Evolutionary conservation across 2,329 filamentous ascomycete genomes (phyloP).

Genomic region (Chaetomiaceae sp.): DNA sequence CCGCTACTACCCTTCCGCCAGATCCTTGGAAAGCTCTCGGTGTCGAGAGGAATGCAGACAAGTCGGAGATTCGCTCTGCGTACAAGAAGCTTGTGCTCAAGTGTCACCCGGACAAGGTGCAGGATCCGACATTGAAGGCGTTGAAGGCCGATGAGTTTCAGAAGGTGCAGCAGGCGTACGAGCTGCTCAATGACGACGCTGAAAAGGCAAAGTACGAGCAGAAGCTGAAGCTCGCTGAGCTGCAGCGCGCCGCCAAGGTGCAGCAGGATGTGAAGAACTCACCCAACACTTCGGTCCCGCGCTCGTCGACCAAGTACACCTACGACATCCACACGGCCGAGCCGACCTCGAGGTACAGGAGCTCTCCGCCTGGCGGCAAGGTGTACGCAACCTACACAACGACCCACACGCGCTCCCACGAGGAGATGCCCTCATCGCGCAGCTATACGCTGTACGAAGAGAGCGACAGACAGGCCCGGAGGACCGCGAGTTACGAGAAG

Average conservation of each 20-base stretch:
- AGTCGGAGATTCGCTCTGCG: constrained; percentile 68
- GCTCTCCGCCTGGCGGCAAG: constrained; percentile 30
- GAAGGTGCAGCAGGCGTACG: constrained; percentile 87
- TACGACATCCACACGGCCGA: constrained; percentile 51
- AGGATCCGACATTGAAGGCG: constrained; percentile 70
- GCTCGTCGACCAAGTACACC: constrained; percentile 36
- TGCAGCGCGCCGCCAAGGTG: constrained; percentile 44
- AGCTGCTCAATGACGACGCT: constrained; percentile 75
- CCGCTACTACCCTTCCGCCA: constrained; percentile 50
- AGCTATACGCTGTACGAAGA: constrained; percentile 41
- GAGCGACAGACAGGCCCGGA: constrained; percentile 23
- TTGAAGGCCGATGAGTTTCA: constrained; percentile 85
- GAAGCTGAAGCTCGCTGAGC: constrained; percentile 60
- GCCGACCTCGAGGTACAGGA: constrained; percentile 40
- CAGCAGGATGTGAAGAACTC: constrained; percentile 34
- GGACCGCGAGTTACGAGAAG: constrained; percentile 36
- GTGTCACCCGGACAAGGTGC: constrained; percentile 88
- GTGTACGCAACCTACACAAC: constrained; percentile 36
- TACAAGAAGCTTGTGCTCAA: constrained; percentile 84
- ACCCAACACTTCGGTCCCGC: constrained; percentile 42
- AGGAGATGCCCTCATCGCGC: constrained; percentile 33
- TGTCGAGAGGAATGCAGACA: constrained; percentile 65
- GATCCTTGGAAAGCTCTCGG: constrained; percentile 80
- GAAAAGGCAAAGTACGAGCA: constrained; percentile 75
- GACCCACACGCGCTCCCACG: constrained; percentile 44